A percentile compares a stretch with the other conserved stretches of the same genome.
These are phyloP conservation scores for Paraglomus occultum DNA, from an alignment of 192 early-diverging fungal species.

Conservation along the genomic window DNA sequence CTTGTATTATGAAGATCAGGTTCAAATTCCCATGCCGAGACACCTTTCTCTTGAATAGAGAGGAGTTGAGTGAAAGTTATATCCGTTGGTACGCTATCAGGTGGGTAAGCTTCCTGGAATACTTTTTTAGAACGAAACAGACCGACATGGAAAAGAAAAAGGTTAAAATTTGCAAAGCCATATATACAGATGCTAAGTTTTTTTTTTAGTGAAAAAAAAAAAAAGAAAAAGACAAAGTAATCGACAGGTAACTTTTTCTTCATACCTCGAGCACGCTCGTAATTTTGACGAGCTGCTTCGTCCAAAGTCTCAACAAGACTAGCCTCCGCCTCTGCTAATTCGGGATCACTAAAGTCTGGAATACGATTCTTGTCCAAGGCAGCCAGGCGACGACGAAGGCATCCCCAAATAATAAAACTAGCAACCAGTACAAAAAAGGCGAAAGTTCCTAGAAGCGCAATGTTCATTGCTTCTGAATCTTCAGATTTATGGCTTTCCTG, in stretches of 20 bases:
- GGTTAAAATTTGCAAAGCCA: background rate
- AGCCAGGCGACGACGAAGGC: slow-evolving; percentile 6
- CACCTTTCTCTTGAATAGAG: slow-evolving; percentile 78
- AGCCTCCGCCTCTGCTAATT: slow-evolving; percentile 32
- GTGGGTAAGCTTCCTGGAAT: slow-evolving; percentile 70
- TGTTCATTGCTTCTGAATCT: too few species aligned
- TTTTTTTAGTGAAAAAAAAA: background rate
- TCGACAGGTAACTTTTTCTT: background rate
- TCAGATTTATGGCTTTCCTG: too few species aligned
- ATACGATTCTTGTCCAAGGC: slow-evolving; percentile 23
- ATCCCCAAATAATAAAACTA: slow-evolving; percentile 10
- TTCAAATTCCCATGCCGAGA: slow-evolving; percentile 81
- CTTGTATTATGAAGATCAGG: slow-evolving; percentile 57
- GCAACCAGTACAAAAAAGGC: background rate
- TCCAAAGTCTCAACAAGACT: slow-evolving; percentile 34
- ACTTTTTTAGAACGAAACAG: slow-evolving; percentile 35
- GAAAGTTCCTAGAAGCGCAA: background rate
- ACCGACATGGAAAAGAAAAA: background rate
- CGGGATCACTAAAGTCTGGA: slow-evolving; percentile 39
- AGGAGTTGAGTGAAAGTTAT: slow-evolving; percentile 72
- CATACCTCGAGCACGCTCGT: slow-evolving; percentile 47
- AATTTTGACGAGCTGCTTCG: slow-evolving; percentile 46
- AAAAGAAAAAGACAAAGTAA: background rate
- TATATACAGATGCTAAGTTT: background rate
- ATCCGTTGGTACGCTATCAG: slow-evolving; percentile 71